Conservation (phyloP, 2,329 filamentous ascomycete species). For the Fusarium sp. region DNA sequence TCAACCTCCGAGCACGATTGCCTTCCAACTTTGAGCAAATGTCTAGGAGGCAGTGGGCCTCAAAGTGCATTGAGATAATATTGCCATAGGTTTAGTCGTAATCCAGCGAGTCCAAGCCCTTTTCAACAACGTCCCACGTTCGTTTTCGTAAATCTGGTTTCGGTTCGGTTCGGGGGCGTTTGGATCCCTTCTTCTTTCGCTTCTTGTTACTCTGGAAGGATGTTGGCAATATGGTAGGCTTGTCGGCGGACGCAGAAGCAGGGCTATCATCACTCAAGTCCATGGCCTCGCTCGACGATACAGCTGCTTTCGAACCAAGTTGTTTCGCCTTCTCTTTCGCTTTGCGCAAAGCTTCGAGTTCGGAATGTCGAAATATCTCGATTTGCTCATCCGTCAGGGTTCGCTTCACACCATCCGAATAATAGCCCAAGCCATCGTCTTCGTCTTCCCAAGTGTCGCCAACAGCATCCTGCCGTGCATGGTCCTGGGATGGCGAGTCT, state of each 20-base stretch:
- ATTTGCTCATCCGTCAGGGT: conserved; percentile 94
- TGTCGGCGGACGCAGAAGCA: conserved; percentile 15
- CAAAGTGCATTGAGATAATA: neutral
- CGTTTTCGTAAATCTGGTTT: conserved; percentile 73
- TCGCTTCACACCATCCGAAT: conserved; percentile 85
- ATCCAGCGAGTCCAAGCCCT: conserved; percentile 68
- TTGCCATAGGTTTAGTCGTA: conserved; percentile 58
- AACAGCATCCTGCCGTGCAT: conserved; percentile 46
- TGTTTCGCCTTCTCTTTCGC: conserved; percentile 60
- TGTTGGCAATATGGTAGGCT: conserved; percentile 12
- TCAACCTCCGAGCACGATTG: too few species aligned
- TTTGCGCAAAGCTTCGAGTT: conserved; percentile 78
- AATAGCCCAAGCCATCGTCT: conserved; percentile 82
- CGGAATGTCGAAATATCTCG: conserved; percentile 88
- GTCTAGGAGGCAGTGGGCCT: neutral
- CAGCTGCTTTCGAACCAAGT: neutral
- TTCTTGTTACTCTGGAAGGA: conserved; percentile 42
- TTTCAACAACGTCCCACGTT: conserved; percentile 74
- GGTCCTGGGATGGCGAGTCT: conserved; percentile 44
- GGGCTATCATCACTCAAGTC: conserved; percentile 15
- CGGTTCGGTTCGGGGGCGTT: conserved; percentile 55
- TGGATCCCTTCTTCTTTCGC: conserved; percentile 51
- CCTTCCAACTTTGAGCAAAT: neutral
- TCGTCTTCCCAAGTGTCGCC: conserved; percentile 61
- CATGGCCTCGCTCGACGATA: conserved; percentile 30